Base-by-base conservation (phyloP, 345 rosid genomes). In the Syzygium grande region DNA sequence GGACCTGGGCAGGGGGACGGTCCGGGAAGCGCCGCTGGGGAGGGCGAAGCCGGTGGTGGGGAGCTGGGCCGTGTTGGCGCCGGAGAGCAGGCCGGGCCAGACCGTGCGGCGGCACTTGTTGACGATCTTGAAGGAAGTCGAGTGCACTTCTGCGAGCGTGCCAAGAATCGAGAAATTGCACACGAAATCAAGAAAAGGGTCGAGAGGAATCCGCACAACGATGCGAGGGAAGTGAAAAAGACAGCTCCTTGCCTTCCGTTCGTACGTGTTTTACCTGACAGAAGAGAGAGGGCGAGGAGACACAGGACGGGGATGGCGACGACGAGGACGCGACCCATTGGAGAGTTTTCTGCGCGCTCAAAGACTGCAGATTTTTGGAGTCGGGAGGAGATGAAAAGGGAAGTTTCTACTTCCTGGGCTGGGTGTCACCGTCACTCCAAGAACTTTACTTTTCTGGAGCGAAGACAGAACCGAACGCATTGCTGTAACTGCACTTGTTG, bases 11-110 rank as follows among this genome's bases (percentile, higher is more conserved):
- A 96, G 87, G 21, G 68, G 21, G 4, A 97, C 89, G 21, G 97
- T 90, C 51, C 85, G 91, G 78, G 99, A 95, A 88, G 94, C 90
- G 2, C 97, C 99, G 17, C 87, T 43, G 1, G 87, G 52, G 87
- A 97, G 97, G 11, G 92, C 52, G 89, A 95, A 97, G 49, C 99
- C 99, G 3, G 99, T 98, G 16, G 97, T 94, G 15, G 96, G 92
- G 52, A 94, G 98, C 27, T 92, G 95, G 23, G 98, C 86, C 0
- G 96, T 84, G 88, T 88, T 91, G 88, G 96, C 95, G 89, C 99
- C 98, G 80, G 99, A 96, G 52, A 97, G 96, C 1, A 96, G 88
- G 38, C 98, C 99, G 4, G 98, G 99, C 99, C 99, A 98, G 16
- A 95, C 89, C 9, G 94, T 91, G 90, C 43, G 92, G 83, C 95